Percentiles rank a stretch among this genome's conserved stretches.
Conservation (phyloP, 73 alveolate species). For the Paraurostyla sp. region DNA sequence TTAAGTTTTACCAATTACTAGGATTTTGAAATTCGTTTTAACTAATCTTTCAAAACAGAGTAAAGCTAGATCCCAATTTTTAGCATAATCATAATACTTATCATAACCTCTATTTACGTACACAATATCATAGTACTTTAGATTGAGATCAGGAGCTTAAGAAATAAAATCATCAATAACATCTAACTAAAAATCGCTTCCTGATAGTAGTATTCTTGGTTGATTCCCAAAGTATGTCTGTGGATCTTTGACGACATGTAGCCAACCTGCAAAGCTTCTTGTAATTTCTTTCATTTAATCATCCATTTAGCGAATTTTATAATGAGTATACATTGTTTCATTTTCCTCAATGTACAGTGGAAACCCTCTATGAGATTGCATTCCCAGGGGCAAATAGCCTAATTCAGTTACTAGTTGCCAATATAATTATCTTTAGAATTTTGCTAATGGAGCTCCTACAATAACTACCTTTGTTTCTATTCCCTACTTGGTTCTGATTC, state of each 20-base stretch:
- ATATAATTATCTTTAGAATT: neutral
- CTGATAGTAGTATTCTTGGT: neutral
- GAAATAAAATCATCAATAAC: neutral
- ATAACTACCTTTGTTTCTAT: neutral
- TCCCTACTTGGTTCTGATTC: too few species aligned
- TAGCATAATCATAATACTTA: neutral
- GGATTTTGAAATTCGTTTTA: neutral
- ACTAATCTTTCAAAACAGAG: neutral
- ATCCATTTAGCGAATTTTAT: neutral
- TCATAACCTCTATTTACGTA: neutral
- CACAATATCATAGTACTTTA: neutral
- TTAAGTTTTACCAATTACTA: neutral
- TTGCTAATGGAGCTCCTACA: neutral
- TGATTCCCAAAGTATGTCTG: neutral
- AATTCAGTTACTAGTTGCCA: neutral
- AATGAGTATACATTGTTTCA: slow-evolving; percentile 28
- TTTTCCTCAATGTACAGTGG: slow-evolving; percentile 4
- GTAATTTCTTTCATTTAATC: neutral
- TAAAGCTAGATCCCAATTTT: slow-evolving; percentile 1
- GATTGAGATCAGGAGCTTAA: neutral
- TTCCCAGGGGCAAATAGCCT: slow-evolving; percentile 13
- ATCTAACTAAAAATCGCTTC: neutral
- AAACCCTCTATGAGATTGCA: slow-evolving; percentile 20
- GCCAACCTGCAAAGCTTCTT: slow-evolving; percentile 20
- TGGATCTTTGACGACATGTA: slow-evolving; percentile 10